Conservation (phyloP, 2,329 filamentous ascomycete genomes). For the Stagonosporopsis rhizophila region DNA sequence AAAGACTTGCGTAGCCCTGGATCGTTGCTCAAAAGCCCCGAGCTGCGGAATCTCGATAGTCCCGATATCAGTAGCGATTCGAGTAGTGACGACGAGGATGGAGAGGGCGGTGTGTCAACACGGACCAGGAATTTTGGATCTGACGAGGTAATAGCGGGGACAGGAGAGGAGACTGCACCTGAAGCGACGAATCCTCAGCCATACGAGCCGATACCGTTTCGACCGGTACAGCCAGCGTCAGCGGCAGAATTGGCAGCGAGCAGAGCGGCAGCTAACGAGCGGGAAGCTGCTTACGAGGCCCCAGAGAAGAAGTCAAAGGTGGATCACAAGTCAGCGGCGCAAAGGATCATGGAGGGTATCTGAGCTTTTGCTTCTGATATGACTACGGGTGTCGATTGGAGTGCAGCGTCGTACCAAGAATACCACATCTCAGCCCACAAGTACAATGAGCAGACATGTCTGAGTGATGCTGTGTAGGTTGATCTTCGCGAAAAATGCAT, state of each 20-base stretch:
- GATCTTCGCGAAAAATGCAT: background rate
- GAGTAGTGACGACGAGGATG: conserved; percentile 40
- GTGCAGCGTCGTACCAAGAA: background rate
- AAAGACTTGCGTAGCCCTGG: conserved; percentile 43
- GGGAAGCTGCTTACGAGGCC: conserved; percentile 7
- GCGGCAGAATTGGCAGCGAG: conserved; percentile 14
- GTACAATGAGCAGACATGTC: background rate
- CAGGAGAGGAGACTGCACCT: background rate
- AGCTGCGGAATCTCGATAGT: conserved; percentile 50
- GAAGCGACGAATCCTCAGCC: background rate
- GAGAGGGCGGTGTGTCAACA: conserved; percentile 19
- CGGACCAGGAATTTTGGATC: conserved; percentile 6
- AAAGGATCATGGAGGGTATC: conserved; percentile 19
- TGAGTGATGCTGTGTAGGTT: background rate
- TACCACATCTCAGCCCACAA: background rate
- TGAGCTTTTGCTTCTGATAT: background rate
- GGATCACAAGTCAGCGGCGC: conserved; percentile 18
- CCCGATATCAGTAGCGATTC: conserved; percentile 46
- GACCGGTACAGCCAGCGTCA: conserved; percentile 10
- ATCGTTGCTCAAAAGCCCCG: conserved; percentile 51
- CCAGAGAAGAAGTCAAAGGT: conserved; percentile 12
- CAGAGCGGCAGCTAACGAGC: conserved; percentile 15
- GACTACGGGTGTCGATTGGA: background rate
- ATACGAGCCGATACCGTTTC: conserved; percentile 8
- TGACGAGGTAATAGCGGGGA: conserved; percentile 1